Evolutionary conservation across 768 basidiomycete species (phyloP), one percentile per base, ranked within the genome.

Genomic region (Piloderma croceum): DNA sequence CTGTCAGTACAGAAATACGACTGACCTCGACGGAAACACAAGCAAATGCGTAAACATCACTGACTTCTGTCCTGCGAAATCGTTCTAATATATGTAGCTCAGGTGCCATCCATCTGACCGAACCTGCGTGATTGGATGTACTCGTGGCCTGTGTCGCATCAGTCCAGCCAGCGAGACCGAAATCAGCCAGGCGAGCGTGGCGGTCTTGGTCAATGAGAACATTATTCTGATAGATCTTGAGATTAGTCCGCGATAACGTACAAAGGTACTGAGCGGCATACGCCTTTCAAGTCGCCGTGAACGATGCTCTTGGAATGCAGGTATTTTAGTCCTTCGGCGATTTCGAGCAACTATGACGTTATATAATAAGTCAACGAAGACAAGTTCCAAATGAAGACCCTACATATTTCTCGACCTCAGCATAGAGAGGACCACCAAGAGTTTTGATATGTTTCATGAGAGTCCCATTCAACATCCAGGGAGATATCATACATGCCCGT

Each of bases 171-270:
- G 53, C 44, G 7, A 55, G 29, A 9, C 53, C 53, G 34, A 55
- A 55, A 31, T 55, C 53, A 11, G 53, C 52, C 9, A 55, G 39
- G 12, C 37, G 49, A 3, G 42, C 43, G 21, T 48, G 43, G 3
- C 46, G 43, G n/a, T 41, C 36, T 18, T 53, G 49, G 41, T 53
- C 51, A 6, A 53, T 31, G 10, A 53, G 39, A 24, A 53, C 40
- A 23, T 53, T 50, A 21, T 24, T 31, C 49, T 50, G 24, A 2
- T 21, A 22, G 11, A 39, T 13, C n/a, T n/a, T n/a, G n/a, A n/a
- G n/a, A n/a, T n/a, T n/a, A n/a, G n/a, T n/a, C n/a, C n/a, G n/a
- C n/a, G n/a, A n/a, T n/a, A n/a, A n/a, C n/a, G n/a, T n/a, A n/a
- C n/a, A n/a, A n/a, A n/a, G n/a, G n/a, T n/a, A n/a, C n/a, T n/a